These are phyloP conservation scores for Penstemon eatonii DNA, from an alignment of 257 asterid species.

Conservation along the genomic window DNA sequence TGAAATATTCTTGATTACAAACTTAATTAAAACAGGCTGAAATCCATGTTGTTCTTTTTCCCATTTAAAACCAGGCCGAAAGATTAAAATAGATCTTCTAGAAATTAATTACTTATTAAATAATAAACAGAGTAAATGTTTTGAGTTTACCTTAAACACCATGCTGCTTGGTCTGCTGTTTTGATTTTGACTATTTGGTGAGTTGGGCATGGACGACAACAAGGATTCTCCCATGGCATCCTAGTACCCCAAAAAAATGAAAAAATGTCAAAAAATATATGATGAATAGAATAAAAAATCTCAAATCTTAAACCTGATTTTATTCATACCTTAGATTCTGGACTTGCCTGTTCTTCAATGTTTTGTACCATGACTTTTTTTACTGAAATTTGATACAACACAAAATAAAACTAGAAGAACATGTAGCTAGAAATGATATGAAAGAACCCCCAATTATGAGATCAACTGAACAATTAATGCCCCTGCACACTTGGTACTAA, in stretches of 20 bases:
- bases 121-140: neutral
- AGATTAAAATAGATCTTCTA: no score
- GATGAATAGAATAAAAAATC: neutral
- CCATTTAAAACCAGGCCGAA: no score
- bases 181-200: constrained; percentile 48
- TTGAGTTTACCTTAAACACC: constrained; percentile 69
- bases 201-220: constrained; percentile 34
- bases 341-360: constrained; percentile 33
- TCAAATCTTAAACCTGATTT: neutral
- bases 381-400: neutral
- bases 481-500: constrained; percentile 22
- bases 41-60: no score
- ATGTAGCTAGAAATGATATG: neutral
- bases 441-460: neutral
- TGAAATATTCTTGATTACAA: no score
- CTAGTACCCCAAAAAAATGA: constrained; percentile 19
- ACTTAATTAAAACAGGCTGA: no score
- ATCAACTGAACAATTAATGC: constrained; percentile 17
- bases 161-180: constrained; percentile 73
- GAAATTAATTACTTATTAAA: no score
- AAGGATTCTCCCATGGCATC: constrained; percentile 33
- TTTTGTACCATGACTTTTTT: constrained; percentile 46
- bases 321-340: constrained; percentile 45
- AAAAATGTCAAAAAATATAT: neutral
- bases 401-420: neutral